phyloP scores from a whole-genome alignment of 2,329 filamentous ascomycete genomes.

The Cercospora citrullina region DNA sequence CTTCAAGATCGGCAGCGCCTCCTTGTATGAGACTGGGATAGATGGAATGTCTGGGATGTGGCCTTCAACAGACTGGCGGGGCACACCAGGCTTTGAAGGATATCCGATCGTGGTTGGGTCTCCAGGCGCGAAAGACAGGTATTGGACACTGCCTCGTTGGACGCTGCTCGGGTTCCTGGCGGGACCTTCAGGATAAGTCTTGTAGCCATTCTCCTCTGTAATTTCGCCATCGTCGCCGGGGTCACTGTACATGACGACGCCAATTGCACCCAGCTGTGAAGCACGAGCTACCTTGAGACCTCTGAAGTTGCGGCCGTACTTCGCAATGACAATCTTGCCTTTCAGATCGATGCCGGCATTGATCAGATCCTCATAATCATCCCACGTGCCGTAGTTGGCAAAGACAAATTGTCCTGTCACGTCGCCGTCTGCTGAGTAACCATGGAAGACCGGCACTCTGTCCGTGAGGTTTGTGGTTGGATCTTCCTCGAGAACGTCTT shows the following conservation, averaged over 20 bases:
- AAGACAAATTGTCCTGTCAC: slow-evolving; percentile 85
- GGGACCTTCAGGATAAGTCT: slow-evolving; percentile 79
- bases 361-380: slow-evolving; percentile 79
- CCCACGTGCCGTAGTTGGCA: slow-evolving; percentile 85
- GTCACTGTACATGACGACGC: slow-evolving; percentile 81
- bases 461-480: slow-evolving; percentile 70
- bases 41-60: slow-evolving; percentile 84
- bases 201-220: slow-evolving; percentile 77
- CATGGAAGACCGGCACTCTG: slow-evolving; percentile 86
- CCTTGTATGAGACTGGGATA: slow-evolving; percentile 82
- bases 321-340: slow-evolving; percentile 84
- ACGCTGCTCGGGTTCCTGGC: slow-evolving; percentile 86
- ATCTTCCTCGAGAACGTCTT: slow-evolving; percentile 83
- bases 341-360: slow-evolving; percentile 71
- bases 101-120: slow-evolving; percentile 94
- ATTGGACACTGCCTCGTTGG: slow-evolving; percentile 80
- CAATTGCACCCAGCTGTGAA: slow-evolving; percentile 85
- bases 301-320: slow-evolving; percentile 83
- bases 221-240: slow-evolving; percentile 83
- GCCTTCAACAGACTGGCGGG: slow-evolving; percentile 68
- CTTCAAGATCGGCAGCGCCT: slow-evolving; percentile 83
- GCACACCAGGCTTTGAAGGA: slow-evolving; percentile 84
- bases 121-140: slow-evolving; percentile 57
- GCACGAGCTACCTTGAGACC: slow-evolving; percentile 91
- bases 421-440: slow-evolving; percentile 89